phyloP scores from a whole-genome alignment of 352 stramenopile species.

The Aphanomyces euteiches region DNA sequence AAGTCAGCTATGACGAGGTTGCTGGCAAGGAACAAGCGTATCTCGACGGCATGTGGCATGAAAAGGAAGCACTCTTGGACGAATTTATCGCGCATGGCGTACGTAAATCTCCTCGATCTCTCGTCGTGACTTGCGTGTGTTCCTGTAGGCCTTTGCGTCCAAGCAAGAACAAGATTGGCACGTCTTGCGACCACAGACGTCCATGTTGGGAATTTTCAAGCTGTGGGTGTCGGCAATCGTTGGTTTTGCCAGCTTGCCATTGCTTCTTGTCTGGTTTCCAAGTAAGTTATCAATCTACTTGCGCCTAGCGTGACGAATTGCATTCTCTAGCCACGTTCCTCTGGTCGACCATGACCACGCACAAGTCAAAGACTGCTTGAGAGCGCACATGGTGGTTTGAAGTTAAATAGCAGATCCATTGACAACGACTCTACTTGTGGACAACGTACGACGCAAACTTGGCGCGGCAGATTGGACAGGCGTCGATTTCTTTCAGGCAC shows the following conservation, averaged over 20 bases:
- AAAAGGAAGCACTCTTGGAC: constrained; percentile 69
- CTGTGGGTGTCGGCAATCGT: constrained; percentile 68
- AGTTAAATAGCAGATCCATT: not conserved
- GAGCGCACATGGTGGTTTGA: not conserved
- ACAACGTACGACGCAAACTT: constrained; percentile 52
- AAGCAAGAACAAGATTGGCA: constrained; percentile 1
- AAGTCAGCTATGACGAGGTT: constrained; percentile 62
- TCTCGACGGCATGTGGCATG: constrained; percentile 62
- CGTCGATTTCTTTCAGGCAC: constrained; percentile 68
- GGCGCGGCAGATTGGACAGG: constrained; percentile 63
- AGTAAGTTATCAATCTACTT: constrained; percentile 39
- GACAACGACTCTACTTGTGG: not conserved
- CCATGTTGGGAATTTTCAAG: constrained; percentile 56
- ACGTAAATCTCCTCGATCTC: constrained; percentile 32
- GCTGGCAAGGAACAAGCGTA: constrained; percentile 52
- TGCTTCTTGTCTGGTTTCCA: constrained; percentile 76
- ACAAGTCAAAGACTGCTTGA: not conserved
- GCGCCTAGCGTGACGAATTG: no score
- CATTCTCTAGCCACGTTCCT: not conserved
- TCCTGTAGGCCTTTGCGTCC: not conserved
- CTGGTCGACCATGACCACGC: not conserved
- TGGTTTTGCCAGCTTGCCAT: constrained; percentile 58
- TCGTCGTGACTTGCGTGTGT: not conserved
- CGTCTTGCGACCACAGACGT: constrained; percentile 41
- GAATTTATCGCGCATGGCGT: constrained; percentile 78